phyloP scores from a whole-genome alignment of 371 early-diverging fungal genomes.

The Sanchytrium tribonematis region DNA sequence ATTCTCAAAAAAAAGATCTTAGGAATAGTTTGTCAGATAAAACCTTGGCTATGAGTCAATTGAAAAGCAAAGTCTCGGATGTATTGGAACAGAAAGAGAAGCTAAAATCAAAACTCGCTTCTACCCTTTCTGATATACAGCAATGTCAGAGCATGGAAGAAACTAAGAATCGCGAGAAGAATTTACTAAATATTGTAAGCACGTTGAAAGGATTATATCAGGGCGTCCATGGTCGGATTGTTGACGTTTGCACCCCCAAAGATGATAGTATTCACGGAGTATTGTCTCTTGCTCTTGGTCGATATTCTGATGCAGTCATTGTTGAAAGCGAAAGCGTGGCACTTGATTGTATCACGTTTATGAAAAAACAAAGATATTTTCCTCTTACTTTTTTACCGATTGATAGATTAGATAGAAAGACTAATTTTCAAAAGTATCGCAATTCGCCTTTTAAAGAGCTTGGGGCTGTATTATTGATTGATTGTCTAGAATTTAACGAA shows the following conservation, averaged over 20 bases:
- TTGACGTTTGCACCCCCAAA: slow-evolving; percentile 67
- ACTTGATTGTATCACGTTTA: slow-evolving; percentile 35
- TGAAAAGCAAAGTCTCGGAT: too few relatives aligned
- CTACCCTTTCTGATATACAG: too few relatives aligned
- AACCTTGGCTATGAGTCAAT: too few relatives aligned
- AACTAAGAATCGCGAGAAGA: too few relatives aligned
- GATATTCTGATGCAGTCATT: slow-evolving; percentile 25
- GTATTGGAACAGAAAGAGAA: too few relatives aligned
- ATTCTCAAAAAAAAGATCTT: too few relatives aligned
- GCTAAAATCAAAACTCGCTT: too few relatives aligned
- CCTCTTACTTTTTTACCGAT: slow-evolving; percentile 82
- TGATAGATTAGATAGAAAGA: slow-evolving; percentile 36
- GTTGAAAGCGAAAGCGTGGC: slow-evolving; percentile 25
- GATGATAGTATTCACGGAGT: slow-evolving; percentile 74
- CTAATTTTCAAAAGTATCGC: slow-evolving; percentile 50
- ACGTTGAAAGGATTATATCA: slow-evolving; percentile 6
- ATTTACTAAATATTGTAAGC: slow-evolving; percentile 4
- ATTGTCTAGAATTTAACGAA: slow-evolving; percentile 55
- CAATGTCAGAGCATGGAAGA: too few relatives aligned
- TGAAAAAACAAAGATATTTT: slow-evolving; percentile 74
- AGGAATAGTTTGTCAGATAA: too few relatives aligned
- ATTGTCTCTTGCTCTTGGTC: slow-evolving; percentile 28
- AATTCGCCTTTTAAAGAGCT: slow-evolving; percentile 6
- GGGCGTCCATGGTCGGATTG: slow-evolving; percentile 68
- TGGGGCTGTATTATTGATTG: slow-evolving; percentile 14